These are phyloP conservation scores for Taxawa tesnikishii DNA, from an alignment of 2,329 filamentous ascomycete genomes.

Conservation along the genomic window DNA sequence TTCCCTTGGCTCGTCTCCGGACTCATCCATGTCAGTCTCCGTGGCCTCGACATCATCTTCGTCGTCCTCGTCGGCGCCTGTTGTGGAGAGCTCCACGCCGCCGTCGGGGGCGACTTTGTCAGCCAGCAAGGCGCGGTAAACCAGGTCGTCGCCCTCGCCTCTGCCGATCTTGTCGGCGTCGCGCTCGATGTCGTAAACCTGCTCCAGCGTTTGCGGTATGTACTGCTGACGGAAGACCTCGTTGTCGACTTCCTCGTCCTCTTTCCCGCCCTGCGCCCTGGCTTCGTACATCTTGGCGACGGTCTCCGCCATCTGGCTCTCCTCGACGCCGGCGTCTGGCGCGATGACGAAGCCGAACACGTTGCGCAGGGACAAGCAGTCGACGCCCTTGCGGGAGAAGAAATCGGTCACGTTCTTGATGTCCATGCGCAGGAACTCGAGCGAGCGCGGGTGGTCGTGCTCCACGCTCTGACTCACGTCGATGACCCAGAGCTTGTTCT, in stretches of 20 bases:
- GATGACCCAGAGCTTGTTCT: slow-evolving; percentile 76
- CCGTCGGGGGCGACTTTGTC: slow-evolving; percentile 40
- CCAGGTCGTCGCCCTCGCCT: slow-evolving; percentile 62
- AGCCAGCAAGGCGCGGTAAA: slow-evolving; percentile 77
- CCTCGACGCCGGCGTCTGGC: slow-evolving; percentile 45
- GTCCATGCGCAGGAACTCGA: slow-evolving; percentile 95
- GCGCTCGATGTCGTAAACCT: slow-evolving; percentile 92
- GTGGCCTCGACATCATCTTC: slow-evolving; percentile 10
- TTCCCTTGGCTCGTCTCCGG: slow-evolving; percentile 32
- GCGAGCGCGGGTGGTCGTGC: slow-evolving; percentile 82
- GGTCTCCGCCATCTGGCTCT: slow-evolving; percentile 46
- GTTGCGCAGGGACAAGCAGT: slow-evolving; percentile 65
- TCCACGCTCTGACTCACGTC: slow-evolving; percentile 97
- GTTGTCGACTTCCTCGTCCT: slow-evolving; percentile 61
- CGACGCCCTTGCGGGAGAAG: slow-evolving; percentile 75
- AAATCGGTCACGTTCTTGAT: slow-evolving; percentile 95
- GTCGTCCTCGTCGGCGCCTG: slow-evolving; percentile 19
- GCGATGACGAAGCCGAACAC: slow-evolving; percentile 74
- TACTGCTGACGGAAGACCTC: slow-evolving; percentile 94
- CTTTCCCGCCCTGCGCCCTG: slow-evolving; percentile 35
- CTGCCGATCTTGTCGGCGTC: slow-evolving; percentile 67
- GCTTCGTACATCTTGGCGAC: slow-evolving; percentile 57
- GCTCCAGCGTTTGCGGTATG: slow-evolving; percentile 88
- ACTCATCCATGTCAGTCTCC: slow-evolving; percentile 31
- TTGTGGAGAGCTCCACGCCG: slow-evolving; percentile 22